Evolutionary conservation across 352 stramenopile genomes (phyloP), one percentile per base, ranked within the genome.

Genomic region (Phytophthora ramorum): DNA sequence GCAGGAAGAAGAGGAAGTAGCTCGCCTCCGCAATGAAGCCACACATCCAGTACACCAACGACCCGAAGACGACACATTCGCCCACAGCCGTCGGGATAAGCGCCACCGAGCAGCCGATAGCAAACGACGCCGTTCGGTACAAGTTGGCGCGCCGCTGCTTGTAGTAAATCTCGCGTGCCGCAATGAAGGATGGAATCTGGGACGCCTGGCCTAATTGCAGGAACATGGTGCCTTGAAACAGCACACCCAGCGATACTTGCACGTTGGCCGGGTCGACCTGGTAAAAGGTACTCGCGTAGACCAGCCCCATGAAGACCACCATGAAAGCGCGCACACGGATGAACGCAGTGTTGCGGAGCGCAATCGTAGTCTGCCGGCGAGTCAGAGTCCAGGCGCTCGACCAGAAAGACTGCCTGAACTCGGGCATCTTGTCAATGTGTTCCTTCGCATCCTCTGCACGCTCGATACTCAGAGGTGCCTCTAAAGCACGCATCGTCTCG

Each of bases 11-110:
- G 10, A 70, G 17, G 53, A 69, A 63, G 6, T 53, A 47, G 17
- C 44, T 49, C 14, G 24, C 52, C 12, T 58, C 17, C 17, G 48
- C 45, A 40, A 66, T 60, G 44, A 96, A 80, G 16, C 87, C 87
- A 48, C 88, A 81, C 71, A 93, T 85, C 70, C 78, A 96, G 67
- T 96, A 96, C 7, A 93, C 59, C 32, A 93, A 53, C 6, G 71
- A 83, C 7, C 83, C 84, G 71, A 96, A 94, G 22, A 87, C 53
- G 13, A 90, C 43, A 8, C 71, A 74, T 69, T 92, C 83, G 30
- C 79, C 59, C 13, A 74, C 3, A 65, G 57, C 40, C 54, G 73
- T 67, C 47, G 74, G 53, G 17, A 75, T 52, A 4, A 61, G 53
- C n/a, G 54, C 41, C 6, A 68, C 30, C 3, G 47, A 49, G 28